phyloP scores from a whole-genome alignment of 2,329 filamentous ascomycete species.

The Akanthomyces muscarius region DNA sequence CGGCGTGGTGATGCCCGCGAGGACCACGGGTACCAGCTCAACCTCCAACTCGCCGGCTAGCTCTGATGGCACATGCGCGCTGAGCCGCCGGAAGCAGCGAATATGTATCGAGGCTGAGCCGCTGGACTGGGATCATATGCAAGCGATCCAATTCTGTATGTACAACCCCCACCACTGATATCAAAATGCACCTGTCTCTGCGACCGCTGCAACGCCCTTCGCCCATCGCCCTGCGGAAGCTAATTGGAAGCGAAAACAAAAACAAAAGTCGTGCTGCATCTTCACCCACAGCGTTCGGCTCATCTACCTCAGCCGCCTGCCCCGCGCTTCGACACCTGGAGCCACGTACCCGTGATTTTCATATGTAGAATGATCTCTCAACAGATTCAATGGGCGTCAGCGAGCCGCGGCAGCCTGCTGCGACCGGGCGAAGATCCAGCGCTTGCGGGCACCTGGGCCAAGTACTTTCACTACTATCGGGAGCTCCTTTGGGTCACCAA shows the following conservation, averaged over 20 bases:
- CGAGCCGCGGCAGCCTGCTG: not conserved
- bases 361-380: not conserved
- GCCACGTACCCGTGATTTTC: not conserved
- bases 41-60: no score
- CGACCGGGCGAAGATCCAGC: not conserved
- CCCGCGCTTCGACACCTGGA: not conserved
- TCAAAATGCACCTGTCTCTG: no score
- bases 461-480: not conserved
- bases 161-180: not conserved
- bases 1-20: not conserved
- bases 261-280: not conserved
- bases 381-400: not conserved
- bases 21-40: not conserved
- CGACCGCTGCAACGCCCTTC: no score
- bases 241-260: no score
- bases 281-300: not conserved
- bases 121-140: not conserved
- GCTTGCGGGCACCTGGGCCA: not conserved
- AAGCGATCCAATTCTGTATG: not conserved
- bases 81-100: not conserved
- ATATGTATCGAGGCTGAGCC: not conserved
- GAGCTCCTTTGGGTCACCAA: not conserved
- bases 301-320: not conserved
- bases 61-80: no score
- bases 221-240: no score